Base-by-base conservation (phyloP, 805 yeast species). In the Grigorovia yakushimaensis region DNA sequence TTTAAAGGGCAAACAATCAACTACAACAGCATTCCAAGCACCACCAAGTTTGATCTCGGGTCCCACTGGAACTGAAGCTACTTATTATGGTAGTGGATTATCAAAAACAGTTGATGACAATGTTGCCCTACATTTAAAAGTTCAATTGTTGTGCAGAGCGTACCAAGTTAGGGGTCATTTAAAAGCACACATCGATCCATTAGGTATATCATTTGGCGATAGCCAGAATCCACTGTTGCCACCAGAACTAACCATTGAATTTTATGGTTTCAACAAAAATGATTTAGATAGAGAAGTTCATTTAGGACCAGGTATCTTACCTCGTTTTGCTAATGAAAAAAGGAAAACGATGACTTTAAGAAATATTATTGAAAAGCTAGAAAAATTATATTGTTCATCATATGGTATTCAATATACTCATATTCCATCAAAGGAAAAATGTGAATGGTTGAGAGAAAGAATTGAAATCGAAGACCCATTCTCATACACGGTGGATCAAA, bases 151-250 rank as follows among this genome's bases (percentile, higher is more conserved):
- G 59, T 97, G 94, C 53, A 85, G 99, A 69, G 98, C 98, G 27
- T 93, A 89, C 72, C 98, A 93, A 73, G 98, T 93, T 46, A 82
- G 98, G 70, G 99, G 98, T 56, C 99, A 93, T 69, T 84, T 82
- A 68, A 87, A 86, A 73, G 97, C 98, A 42, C 83, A 81, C 59
- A 82, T 88, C 52, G 99, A 93, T 69, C 99, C 99, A n/a, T 73
- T 93, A 62, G 91, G 84, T 36, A 84, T 91, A 61, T 79, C 89
- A 18, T 86, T 81, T 63, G 97, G 93, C 57, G 85, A 79, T 60
- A 78, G 78, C 60, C 60, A 69, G 51, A 53, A 64, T 11, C 66
- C 70, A 45, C 71, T 74, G 17, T 53, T 76, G 41, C 97, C 98
- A 53, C 81, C 76, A 62, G 98, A 93, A 71, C 76, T 93, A 64